Evolutionary conservation across 2,329 filamentous ascomycete species (phyloP), one percentile per base, ranked within the genome.

Genomic region (Epichloe gansuensis): DNA sequence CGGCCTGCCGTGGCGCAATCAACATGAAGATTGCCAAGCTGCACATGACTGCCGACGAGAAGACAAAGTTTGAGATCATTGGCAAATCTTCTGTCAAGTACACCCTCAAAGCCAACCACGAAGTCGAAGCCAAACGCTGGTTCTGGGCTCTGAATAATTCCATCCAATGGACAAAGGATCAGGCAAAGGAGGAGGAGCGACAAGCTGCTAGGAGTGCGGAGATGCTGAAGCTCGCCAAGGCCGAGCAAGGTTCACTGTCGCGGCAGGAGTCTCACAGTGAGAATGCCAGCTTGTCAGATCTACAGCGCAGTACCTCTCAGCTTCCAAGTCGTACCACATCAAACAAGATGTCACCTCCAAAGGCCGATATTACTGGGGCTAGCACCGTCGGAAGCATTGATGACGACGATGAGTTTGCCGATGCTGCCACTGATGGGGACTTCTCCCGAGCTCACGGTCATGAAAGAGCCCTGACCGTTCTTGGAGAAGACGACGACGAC

Each of bases 81-180:
- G 93, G 93, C 50, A 98, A 98, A 69, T 96, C 91, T 1, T 97
- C 91, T 0, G 93, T 98, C 66, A 98, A 96, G 70, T 98, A 98
- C 66, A 91, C 94, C 47, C 76, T 98, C 50, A 97, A 95, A 68
- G 93, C 93, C 0, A 98, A 98, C 63, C 93, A 98, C 68, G 87
- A 96, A 64, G 91, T 97, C 31, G 93, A 98, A 68, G 91, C 93
- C 5, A 98, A 98, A 70, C 81, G 93, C 51, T 98, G 93, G 93
- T 98, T 94, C 68, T 98, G 93, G 93, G 88, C 93, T 0, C 74
- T 98, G 56, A 98, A 98, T 71, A 98, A 98, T 66, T 91, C 93
- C 5, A 98, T 98, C 48, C 93, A 97, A 65, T 97, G 89, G 86
- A 85, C 89, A 56, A 98, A 98, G 68, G 93, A 98, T 63, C 93